Percentiles rank a stretch among this genome's conserved stretches.
Evolutionary conservation across 108 stramenopile species (phyloP).

Genomic region (Conticribra weissflogii): DNA sequence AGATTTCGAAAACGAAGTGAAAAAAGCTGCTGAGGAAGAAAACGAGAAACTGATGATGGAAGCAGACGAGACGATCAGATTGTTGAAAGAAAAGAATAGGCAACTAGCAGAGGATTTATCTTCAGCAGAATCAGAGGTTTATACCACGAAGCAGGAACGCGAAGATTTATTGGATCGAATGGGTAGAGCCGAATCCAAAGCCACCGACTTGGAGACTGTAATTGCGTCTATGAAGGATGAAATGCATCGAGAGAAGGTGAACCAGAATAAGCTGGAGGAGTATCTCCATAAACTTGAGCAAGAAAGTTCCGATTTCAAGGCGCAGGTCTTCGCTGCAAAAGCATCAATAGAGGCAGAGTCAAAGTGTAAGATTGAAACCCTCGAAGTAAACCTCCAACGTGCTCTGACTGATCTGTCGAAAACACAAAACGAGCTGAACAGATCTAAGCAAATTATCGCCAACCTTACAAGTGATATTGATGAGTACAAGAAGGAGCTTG

Average conservation of each 20-base stretch:
- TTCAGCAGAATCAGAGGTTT: slow-evolving; percentile 67
- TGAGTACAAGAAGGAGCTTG: slow-evolving; percentile 33
- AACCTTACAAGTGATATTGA: slow-evolving; percentile 43
- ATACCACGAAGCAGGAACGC: slow-evolving; percentile 53
- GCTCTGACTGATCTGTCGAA: slow-evolving; percentile 23
- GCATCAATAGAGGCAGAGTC: slow-evolving; percentile 44
- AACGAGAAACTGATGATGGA: slow-evolving; percentile 68
- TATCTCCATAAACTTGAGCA: slow-evolving; percentile 26
- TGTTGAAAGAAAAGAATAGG: slow-evolving; percentile 44
- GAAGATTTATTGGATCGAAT: slow-evolving; percentile 61
- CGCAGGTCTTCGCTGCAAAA: slow-evolving; percentile 46
- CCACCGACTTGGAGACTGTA: slow-evolving; percentile 22
- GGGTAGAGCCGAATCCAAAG: slow-evolving; percentile 36
- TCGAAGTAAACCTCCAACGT: slow-evolving; percentile 28
- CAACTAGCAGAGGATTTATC: slow-evolving; percentile 49
- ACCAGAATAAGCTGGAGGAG: slow-evolving; percentile 29
- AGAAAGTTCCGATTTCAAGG: slow-evolving; percentile 33
- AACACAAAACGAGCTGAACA: slow-evolving; percentile 40
- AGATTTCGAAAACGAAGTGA: slow-evolving; percentile 46
- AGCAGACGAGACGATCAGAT: slow-evolving; percentile 62
- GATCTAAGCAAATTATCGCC: slow-evolving; percentile 29
- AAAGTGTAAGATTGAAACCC: slow-evolving; percentile 21
- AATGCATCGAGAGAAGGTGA: slow-evolving; percentile 21
- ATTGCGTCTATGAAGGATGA: slow-evolving; percentile 44
- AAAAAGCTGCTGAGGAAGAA: slow-evolving; percentile 70